Base-by-base conservation (phyloP, 441 rosid genomes). In the Populus hybrid region DNA sequence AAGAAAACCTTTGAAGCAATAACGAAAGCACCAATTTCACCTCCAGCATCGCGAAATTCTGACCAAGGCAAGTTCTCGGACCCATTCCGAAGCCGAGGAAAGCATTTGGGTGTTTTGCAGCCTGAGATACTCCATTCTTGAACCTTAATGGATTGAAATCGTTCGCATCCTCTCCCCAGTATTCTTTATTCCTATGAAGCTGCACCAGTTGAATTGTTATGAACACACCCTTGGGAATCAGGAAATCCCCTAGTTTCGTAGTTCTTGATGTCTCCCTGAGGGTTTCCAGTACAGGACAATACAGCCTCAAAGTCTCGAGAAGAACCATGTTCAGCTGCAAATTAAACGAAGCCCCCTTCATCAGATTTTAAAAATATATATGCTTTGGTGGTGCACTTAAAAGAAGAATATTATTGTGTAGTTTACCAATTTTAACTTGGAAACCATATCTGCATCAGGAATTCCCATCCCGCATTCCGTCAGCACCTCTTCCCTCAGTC, bases 141-240 rank as follows among this genome's bases (percentile, higher is more conserved):
- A 89, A 89, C 8, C 90, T 78, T 30, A 76, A 0, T 0, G 93
- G 91, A 38, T 87, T 84, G 84, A 92, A 92, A 73, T 88, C 80
- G 6, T 87, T 70, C 1, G 84, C 86, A 73, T 88, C 95, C 9
- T 82, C 75, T 78, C 94, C 94, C 97, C 90, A 86, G 7, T 80
- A 40, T 40, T 80, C 75, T 28, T 83, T 84, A 72, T 79, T 77
- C 66, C 79, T 79, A 30, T 88, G 92, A 74, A 90, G 86, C 65
- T 75, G 71, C 46, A 80, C 23, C 0, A 82, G 0, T 0, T 80
- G 85, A 2, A 88, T 68, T n/a, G 71, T 21, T 8, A 88, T 0
- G 1, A 26, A 24, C 6, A 86, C 82, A 14, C 83, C 86, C 28
- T 84, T 88, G 0, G 91, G 88, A 24, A 92, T 82, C 50, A 30